Conservation (phyloP, 75 land plant species). For the Sequoia sempervirens region DNA sequence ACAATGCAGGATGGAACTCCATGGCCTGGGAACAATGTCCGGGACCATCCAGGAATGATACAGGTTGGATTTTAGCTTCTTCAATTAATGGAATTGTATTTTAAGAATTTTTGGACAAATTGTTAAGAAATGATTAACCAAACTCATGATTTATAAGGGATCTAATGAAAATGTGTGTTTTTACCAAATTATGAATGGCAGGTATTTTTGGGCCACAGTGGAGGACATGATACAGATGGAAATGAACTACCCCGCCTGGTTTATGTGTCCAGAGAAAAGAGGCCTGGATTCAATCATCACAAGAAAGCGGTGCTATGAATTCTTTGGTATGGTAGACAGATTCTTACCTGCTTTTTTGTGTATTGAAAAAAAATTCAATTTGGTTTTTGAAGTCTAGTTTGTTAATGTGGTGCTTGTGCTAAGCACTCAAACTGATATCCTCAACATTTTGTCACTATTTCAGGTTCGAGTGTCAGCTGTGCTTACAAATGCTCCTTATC, state of each 20-base stretch:
- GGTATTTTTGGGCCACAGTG: conserved; percentile 65
- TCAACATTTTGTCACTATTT: not conserved
- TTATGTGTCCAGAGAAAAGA: conserved; percentile 65
- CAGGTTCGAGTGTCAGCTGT: conserved; percentile 64
- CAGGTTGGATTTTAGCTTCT: conserved; percentile 26
- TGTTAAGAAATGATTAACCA: not conserved
- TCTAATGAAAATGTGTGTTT: not conserved
- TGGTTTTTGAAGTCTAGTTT: not conserved
- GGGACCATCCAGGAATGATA: conserved; percentile 72
- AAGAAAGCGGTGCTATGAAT: conserved; percentile 76
- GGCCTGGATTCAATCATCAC: conserved; percentile 67
- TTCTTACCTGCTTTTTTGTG: not conserved
- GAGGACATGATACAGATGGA: conserved; percentile 62
- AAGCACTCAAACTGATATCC: not conserved
- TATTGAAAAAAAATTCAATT: not conserved
- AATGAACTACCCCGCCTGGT: conserved; percentile 66
- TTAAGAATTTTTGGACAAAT: not conserved
- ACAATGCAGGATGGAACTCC: conserved; percentile 75
- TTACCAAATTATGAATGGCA: conserved; percentile 8
- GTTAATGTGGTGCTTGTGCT: not conserved
- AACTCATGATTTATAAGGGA: not conserved
- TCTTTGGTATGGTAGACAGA: conserved; percentile 33
- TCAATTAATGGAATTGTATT: not conserved
- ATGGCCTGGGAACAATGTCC: conserved; percentile 67
- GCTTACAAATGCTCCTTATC: conserved; percentile 56